Evolutionary conservation across 495 filamentous ascomycete species (phyloP).

Genomic region (Articulospora tetracladia): DNA sequence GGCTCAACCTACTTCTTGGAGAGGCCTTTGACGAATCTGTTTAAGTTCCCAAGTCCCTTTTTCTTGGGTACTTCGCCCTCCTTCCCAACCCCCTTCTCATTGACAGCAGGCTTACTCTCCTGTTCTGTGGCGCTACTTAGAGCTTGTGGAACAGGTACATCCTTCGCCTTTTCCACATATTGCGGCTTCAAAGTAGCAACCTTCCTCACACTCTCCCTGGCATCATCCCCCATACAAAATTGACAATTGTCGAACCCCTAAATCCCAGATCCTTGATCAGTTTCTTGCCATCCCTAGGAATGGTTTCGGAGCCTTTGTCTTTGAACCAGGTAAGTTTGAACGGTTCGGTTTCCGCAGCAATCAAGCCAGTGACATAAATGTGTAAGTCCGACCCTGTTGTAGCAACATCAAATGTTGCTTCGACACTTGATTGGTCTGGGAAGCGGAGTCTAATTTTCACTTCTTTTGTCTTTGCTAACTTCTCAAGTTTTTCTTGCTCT

Average conservation of each 20-base stretch:
- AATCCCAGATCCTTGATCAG: conserved; percentile 72
- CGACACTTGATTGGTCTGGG: conserved; percentile 73
- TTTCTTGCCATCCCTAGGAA: conserved; percentile 40
- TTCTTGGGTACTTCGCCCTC: conserved; percentile 24
- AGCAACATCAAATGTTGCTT: conserved; percentile 55
- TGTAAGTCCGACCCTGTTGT: conserved; percentile 67
- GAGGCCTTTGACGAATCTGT: conserved; percentile 48
- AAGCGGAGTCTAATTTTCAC: conserved; percentile 81
- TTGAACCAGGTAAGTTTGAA: conserved; percentile 42
- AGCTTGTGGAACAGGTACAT: conserved; percentile 49
- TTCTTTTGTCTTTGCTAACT: conserved; percentile 57
- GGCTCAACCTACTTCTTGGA: conserved; percentile 44
- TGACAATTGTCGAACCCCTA: conserved; percentile 65
- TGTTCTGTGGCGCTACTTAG: conserved; percentile 40
- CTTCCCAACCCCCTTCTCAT: conserved; percentile 33
- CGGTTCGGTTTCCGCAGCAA: conserved; percentile 39
- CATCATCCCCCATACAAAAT: conserved; percentile 71
- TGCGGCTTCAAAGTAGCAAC: conserved; percentile 57
- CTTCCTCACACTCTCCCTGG: conserved; percentile 40
- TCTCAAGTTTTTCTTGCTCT: conserved; percentile 54
- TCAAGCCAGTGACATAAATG: conserved; percentile 53
- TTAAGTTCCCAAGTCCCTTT: conserved; percentile 29
- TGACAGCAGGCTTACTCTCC: conserved; percentile 23
- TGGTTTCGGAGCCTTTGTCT: conserved; percentile 19
- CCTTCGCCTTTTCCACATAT: conserved; percentile 61